Percentiles rank a stretch among this genome's conserved stretches.
Evolutionary conservation across 1,139 yeast genomes (phyloP).

Genomic region (Debaryomycetaceae sp.): DNA sequence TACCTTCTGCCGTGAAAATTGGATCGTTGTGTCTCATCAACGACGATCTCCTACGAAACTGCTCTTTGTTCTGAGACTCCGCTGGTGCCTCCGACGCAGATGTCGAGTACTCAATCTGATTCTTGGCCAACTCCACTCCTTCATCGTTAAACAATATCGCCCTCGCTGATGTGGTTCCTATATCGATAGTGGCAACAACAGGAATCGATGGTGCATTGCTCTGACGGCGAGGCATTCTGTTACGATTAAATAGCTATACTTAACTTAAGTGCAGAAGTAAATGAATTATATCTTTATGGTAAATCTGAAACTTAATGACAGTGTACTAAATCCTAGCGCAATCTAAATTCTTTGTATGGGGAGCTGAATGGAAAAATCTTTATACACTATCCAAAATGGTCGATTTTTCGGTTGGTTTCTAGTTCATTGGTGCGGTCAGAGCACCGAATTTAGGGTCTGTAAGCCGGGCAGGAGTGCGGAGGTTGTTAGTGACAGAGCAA

Average conservation of each 20-base stretch:
- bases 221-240: conserved; percentile 37
- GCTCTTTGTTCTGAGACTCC: conserved; percentile 44
- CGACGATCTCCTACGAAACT: conserved; percentile 49
- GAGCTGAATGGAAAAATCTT: too few species aligned
- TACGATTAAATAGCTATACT: neutral
- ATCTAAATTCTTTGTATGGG: too few species aligned
- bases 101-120: conserved; percentile 86
- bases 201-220: conserved; percentile 44
- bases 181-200: conserved; percentile 73
- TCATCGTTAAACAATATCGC: conserved; percentile 72
- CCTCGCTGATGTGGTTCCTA: conserved; percentile 94
- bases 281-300: neutral
- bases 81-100: conserved; percentile 57
- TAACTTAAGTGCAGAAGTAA: neutral
- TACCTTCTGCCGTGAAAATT: conserved; percentile 72
- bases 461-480: too few species aligned
- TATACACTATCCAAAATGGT: neutral
- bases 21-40: conserved; percentile 51
- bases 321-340: too few species aligned
- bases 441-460: too few species aligned
- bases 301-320: too few species aligned
- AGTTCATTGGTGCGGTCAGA: too few species aligned
- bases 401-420: neutral
- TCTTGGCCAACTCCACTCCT: conserved; percentile 79
- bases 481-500: too few species aligned